phyloP scores from a whole-genome alignment of 768 basidiomycete species.

The Mycena vulgaris region DNA sequence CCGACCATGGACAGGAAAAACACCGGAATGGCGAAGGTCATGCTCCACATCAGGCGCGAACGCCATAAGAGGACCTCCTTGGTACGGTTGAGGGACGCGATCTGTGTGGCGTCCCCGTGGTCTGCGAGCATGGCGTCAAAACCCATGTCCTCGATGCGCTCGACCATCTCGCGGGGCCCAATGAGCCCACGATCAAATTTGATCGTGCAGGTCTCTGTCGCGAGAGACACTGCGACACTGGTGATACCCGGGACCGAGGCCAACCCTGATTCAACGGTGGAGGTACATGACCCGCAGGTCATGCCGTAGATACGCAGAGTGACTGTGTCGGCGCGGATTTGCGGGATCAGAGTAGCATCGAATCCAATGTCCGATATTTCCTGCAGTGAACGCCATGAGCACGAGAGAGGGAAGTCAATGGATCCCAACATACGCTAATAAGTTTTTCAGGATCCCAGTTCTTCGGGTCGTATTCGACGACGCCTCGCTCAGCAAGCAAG shows the following conservation, averaged over 20 bases:
- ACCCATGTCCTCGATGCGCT: slow-evolving; percentile 89
- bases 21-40: slow-evolving; percentile 91
- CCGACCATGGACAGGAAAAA: slow-evolving; percentile 93
- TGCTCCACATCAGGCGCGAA: slow-evolving; percentile 79
- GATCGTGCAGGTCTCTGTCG: slow-evolving; percentile 82
- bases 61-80: slow-evolving; percentile 96
- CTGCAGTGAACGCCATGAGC: slow-evolving; percentile 54
- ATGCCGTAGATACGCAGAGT: slow-evolving; percentile 91
- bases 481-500: slow-evolving; percentile 93
- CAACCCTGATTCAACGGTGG: slow-evolving; percentile 81
- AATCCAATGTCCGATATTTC: slow-evolving; percentile 96
- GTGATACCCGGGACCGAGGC: slow-evolving; percentile 80
- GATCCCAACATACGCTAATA: slow-evolving; percentile 67
- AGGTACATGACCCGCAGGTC: slow-evolving; percentile 89
- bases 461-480: slow-evolving; percentile 89
- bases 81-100: slow-evolving; percentile 87
- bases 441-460: slow-evolving; percentile 89
- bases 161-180: slow-evolving; percentile 90
- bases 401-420: not conserved
- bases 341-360: slow-evolving; percentile 85
- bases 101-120: slow-evolving; percentile 85
- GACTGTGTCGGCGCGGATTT: slow-evolving; percentile 74
- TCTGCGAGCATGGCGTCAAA: slow-evolving; percentile 92
- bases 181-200: slow-evolving; percentile 81
- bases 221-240: slow-evolving; percentile 79